Evolutionary conservation across 192 early-diverging fungal genomes (phyloP), one percentile per base, ranked within the genome.

Genomic region (Kickxella alabastrina): DNA sequence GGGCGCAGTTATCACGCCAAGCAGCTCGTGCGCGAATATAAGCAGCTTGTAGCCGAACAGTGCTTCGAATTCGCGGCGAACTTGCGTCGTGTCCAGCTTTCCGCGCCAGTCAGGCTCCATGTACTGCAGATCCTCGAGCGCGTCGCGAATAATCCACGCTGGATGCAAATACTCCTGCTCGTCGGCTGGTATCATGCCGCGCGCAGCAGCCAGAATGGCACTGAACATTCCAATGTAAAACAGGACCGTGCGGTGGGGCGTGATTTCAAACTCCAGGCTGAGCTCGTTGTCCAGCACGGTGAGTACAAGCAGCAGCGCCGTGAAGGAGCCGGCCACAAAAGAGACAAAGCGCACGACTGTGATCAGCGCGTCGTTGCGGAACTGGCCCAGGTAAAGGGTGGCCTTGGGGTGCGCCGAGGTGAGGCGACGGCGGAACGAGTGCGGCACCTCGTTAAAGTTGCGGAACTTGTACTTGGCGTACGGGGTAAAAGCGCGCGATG

Each of bases 371-470:
- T 87, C 85, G 37, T 92, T 90, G 0, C 92, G 90, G 49, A 97
- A 97, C 72, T 96, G 92, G 32, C 83, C 67, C 36, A 98, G 70
- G 65, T 99, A 99, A 54, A 83, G 68, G 26, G 80, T 82, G 0
- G 95, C 93, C 38, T 79, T 61, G 10, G 80, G 79, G 62, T 91
- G 83, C 19, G 87, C 89, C 0, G 80, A 48, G 51, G 84, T 83
- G 15, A 97, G 66, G 10, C 97, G 85, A 19, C 65, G 62, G 26
- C 86, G 66, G 61, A 97, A 94, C 15, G 88, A 51, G 65, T 99
- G 93, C 1, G 94, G 91, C 15, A 97, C 78, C 62, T 99, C 97
- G 68, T 99, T 98, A 59, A 97, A 97, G 73, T 97, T 93, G 44
- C 95, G 85, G 53, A 98, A 90, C 65, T 89, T 91, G 92, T 90